phyloP scores from a whole-genome alignment of 2,329 filamentous ascomycete genomes.

The Pseudogymnoascus sp. region DNA sequence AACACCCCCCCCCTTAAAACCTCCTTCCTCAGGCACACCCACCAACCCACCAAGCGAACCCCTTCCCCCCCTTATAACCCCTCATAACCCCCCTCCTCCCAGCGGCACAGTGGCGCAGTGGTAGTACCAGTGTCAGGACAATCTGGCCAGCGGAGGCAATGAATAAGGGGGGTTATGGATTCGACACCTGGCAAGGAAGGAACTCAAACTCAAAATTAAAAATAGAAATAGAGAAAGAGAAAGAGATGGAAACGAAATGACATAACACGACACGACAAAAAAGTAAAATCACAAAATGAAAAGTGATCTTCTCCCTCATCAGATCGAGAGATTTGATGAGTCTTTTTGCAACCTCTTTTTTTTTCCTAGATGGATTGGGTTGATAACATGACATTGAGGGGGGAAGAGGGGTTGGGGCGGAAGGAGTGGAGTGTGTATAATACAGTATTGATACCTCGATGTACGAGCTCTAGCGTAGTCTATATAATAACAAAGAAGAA shows the following conservation, averaged over 20 bases:
- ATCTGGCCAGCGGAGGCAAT: not conserved
- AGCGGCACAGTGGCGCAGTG: slow-evolving; percentile 4
- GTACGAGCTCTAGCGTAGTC: no score
- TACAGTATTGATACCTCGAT: no score
- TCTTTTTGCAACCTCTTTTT: slow-evolving; percentile 7
- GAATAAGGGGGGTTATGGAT: not conserved
- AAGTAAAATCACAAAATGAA: not conserved
- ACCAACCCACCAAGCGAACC: not conserved
- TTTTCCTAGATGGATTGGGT: no score
- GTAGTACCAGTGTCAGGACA: slow-evolving; percentile 5
- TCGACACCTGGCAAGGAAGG: not conserved
- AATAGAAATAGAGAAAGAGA: not conserved
- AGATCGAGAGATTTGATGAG: not conserved
- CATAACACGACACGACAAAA: not conserved
- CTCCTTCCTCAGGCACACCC: not conserved
- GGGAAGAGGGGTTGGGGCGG: no score
- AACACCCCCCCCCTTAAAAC: no score
- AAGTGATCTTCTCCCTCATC: not conserved
- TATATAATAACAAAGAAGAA: no score
- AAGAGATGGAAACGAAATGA: not conserved
- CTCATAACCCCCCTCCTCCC: not conserved
- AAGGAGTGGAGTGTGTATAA: no score
- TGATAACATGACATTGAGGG: no score
- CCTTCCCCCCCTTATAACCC: not conserved
- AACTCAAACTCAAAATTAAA: not conserved